Evolutionary conservation across 768 basidiomycete species (phyloP).

Genomic region (Leccinum subgranulosum): DNA sequence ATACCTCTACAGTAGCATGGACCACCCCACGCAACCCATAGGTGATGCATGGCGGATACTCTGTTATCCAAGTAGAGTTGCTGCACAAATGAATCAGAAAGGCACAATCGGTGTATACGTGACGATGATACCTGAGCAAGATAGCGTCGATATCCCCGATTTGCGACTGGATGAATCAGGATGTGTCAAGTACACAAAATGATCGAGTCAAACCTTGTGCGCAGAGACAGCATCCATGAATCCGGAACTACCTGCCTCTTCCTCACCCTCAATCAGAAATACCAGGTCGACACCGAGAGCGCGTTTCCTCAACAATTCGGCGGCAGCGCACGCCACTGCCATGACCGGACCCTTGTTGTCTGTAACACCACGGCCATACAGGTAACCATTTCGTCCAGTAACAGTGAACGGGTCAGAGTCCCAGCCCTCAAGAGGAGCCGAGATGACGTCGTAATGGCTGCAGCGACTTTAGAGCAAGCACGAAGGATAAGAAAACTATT

Average conservation of each 20-base stretch:
- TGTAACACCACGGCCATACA: conserved; percentile 88
- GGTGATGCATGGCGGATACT: conserved; percentile 88
- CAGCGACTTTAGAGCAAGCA: not conserved
- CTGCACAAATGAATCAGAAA: conserved; percentile 34
- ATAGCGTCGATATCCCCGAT: conserved; percentile 91
- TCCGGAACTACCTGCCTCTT: conserved; percentile 89
- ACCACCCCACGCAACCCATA: conserved; percentile 95
- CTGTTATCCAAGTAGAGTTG: conserved; percentile 97
- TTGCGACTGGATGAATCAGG: conserved; percentile 45
- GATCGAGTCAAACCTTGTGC: conserved; percentile 56
- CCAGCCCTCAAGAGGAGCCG: conserved; percentile 76
- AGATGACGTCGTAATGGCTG: conserved; percentile 97
- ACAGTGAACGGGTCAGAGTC: conserved; percentile 79
- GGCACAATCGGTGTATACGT: not conserved
- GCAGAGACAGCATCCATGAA: conserved; percentile 73
- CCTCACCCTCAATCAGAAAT: conserved; percentile 93
- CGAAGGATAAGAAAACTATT: not conserved
- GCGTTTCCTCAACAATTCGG: conserved; percentile 68
- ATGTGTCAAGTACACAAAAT: not conserved
- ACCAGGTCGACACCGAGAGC: conserved; percentile 84
- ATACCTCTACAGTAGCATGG: conserved; percentile 75
- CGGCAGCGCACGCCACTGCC: conserved; percentile 86
- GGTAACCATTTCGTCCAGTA: conserved; percentile 80
- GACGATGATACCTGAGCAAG: conserved; percentile 62
- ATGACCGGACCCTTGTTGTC: conserved; percentile 97